These are phyloP conservation scores for Penicillium angulare DNA, from an alignment of 495 filamentous ascomycete genomes.

Conservation along the genomic window DNA sequence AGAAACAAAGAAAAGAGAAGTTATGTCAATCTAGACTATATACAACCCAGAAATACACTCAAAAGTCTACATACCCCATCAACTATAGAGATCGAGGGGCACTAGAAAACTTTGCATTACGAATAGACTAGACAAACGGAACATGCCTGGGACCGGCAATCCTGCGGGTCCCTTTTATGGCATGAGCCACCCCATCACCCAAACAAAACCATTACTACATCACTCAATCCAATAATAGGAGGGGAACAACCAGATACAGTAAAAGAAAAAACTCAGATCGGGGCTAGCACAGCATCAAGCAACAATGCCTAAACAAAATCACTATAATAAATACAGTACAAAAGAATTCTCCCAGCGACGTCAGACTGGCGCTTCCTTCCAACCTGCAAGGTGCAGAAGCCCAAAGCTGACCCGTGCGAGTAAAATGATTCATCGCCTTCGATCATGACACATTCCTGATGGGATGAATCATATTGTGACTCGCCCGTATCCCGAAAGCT, in stretches of 20 bases:
- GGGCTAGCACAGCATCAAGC: too few relatives aligned
- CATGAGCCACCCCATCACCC: neutral
- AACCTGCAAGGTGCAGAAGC: slow-evolving; percentile 2
- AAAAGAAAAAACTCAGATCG: too few relatives aligned
- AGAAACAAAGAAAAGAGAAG: neutral
- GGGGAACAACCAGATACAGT: too few relatives aligned
- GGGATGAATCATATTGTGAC: slow-evolving; percentile 30
- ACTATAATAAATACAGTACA: neutral
- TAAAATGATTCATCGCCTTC: slow-evolving; percentile 22
- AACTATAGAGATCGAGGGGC: too few relatives aligned
- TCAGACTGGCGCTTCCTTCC: neutral
- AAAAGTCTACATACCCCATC: neutral
- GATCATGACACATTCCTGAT: slow-evolving; percentile 1
- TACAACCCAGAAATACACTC: neutral
- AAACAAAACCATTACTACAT: neutral
- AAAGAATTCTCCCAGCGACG: neutral
- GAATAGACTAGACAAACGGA: neutral
- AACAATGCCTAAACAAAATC: too few relatives aligned
- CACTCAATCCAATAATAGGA: neutral
- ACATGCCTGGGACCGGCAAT: slow-evolving; percentile 4
- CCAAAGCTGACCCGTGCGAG: slow-evolving; percentile 15
- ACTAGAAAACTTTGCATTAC: slow-evolving; percentile 3
- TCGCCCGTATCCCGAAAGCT: neutral
- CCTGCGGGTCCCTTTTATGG: slow-evolving; percentile 10
- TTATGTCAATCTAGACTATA: neutral